Conservation (phyloP, 306 rosid genomes). For the Cicer bijugum region DNA sequence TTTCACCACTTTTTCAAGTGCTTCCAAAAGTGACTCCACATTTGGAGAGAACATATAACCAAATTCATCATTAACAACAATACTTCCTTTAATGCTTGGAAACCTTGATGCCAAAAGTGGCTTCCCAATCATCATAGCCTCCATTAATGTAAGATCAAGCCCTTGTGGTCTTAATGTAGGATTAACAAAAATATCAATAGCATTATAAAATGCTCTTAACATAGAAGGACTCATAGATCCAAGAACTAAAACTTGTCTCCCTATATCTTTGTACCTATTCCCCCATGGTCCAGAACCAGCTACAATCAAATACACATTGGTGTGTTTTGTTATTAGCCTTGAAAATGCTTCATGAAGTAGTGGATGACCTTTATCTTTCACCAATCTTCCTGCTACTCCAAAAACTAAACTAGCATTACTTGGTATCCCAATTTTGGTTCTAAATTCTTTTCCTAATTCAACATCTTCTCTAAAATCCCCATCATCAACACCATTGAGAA, state of each 20-base stretch:
- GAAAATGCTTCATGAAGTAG: slow-evolving; percentile 82
- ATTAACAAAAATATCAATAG: slow-evolving; percentile 81
- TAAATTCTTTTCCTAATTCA: slow-evolving; percentile 59
- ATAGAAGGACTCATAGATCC: slow-evolving; percentile 82
- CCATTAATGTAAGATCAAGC: slow-evolving; percentile 91
- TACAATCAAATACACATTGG: slow-evolving; percentile 67
- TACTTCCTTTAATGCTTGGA: slow-evolving; percentile 87
- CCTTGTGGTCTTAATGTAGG: slow-evolving; percentile 96
- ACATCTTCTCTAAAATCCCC: slow-evolving; percentile 60
- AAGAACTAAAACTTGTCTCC: slow-evolving; percentile 70
- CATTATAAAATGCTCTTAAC: slow-evolving; percentile 73
- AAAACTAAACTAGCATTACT: slow-evolving; percentile 71
- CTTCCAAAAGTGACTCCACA: slow-evolving; percentile 72
- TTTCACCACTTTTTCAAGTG: slow-evolving; percentile 60
- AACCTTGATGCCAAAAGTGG: slow-evolving; percentile 86
- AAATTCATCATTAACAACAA: slow-evolving; percentile 76
- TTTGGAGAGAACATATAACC: slow-evolving; percentile 93
- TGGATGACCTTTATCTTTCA: slow-evolving; percentile 95
- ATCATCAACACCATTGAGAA: slow-evolving; percentile 84
- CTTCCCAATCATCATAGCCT: slow-evolving; percentile 92
- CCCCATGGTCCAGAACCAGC: slow-evolving; percentile 98
- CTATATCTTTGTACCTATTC: slow-evolving; percentile 71
- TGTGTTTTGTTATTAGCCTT: slow-evolving; percentile 53
- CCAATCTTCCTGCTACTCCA: slow-evolving; percentile 94
- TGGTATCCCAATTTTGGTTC: slow-evolving; percentile 64